A percentile compares a stretch with the other conserved stretches of the same genome.
Conservation (phyloP, 805 yeast genomes). For the Teunomyces panamensis region DNA sequence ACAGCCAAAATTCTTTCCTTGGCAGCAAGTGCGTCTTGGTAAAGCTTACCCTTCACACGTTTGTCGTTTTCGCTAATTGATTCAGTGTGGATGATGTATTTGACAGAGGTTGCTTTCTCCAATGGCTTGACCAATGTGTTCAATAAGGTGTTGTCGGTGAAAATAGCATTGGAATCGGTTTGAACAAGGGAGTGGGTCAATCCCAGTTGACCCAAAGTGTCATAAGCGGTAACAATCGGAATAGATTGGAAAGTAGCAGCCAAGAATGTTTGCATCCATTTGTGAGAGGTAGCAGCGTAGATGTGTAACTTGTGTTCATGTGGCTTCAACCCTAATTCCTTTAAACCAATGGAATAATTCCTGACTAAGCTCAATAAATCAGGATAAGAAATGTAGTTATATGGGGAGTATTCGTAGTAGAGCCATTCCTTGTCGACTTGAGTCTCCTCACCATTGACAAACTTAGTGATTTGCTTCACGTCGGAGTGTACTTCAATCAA, state of each 20-base stretch:
- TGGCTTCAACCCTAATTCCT: constrained; percentile 68
- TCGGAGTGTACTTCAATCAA: constrained; percentile 73
- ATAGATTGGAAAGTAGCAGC: constrained; percentile 77
- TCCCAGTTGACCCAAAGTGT: constrained; percentile 87
- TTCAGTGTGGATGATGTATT: constrained; percentile 70
- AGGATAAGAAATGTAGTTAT: constrained; percentile 60
- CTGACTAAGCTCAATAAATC: constrained; percentile 52
- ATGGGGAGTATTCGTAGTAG: constrained; percentile 75
- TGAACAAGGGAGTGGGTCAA: constrained; percentile 81
- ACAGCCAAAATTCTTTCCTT: constrained; percentile 54
- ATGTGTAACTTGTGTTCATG: constrained; percentile 63
- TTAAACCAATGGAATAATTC: constrained; percentile 71
- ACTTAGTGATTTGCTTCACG: constrained; percentile 66
- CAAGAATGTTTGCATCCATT: constrained; percentile 86
- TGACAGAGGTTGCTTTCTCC: constrained; percentile 55
- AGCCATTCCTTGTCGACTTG: constrained; percentile 84
- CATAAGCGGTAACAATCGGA: constrained; percentile 93
- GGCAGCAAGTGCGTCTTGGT: constrained; percentile 55
- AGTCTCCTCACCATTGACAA: constrained; percentile 70
- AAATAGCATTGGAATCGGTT: constrained; percentile 75
- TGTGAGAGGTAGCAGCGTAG: constrained; percentile 82
- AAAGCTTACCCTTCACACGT: constrained; percentile 60
- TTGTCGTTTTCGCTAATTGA: constrained; percentile 58
- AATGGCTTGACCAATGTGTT: constrained; percentile 69
- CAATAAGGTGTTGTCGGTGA: constrained; percentile 79